Percentiles rank a stretch among this genome's conserved stretches.
Conservation (phyloP, 139 green algal genomes). For the Deuterostichococcus epilithicus region DNA sequence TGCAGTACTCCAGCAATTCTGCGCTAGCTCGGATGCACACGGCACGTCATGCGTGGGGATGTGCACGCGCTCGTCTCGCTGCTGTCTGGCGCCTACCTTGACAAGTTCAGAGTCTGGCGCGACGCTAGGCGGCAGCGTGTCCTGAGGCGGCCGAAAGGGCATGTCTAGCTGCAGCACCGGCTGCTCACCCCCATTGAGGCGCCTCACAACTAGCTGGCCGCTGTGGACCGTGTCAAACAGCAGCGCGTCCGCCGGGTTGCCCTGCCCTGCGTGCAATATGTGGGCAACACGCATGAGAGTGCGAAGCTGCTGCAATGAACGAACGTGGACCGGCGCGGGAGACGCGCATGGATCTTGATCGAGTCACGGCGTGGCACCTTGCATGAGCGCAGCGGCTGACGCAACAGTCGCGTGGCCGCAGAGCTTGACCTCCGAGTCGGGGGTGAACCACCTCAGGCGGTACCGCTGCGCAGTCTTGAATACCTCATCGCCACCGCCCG, state of each 20-base stretch:
- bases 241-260: conserved; percentile 6
- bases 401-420: conserved; percentile 71
- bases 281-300: neutral
- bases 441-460: conserved; percentile 60
- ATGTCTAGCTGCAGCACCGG: conserved; percentile 25
- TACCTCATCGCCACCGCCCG: neutral
- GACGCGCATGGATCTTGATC: neutral
- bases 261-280: conserved; percentile 7
- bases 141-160: conserved; percentile 8
- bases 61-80: too few relatives aligned
- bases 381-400: conserved; percentile 18
- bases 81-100: conserved; percentile 5
- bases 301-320: neutral
- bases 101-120: neutral
- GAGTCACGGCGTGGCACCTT: neutral
- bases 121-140: conserved; percentile 6
- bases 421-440: conserved; percentile 43
- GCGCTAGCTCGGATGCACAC: too few relatives aligned
- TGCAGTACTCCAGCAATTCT: too few relatives aligned
- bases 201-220: conserved; percentile 21
- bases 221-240: conserved; percentile 25
- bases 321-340: neutral
- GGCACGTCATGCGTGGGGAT: too few relatives aligned
- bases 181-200: neutral
- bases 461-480: conserved; percentile 28